Evolutionary conservation across 768 basidiomycete species (phyloP), one percentile per base, ranked within the genome.

Genomic region (Lentinula sp.): DNA sequence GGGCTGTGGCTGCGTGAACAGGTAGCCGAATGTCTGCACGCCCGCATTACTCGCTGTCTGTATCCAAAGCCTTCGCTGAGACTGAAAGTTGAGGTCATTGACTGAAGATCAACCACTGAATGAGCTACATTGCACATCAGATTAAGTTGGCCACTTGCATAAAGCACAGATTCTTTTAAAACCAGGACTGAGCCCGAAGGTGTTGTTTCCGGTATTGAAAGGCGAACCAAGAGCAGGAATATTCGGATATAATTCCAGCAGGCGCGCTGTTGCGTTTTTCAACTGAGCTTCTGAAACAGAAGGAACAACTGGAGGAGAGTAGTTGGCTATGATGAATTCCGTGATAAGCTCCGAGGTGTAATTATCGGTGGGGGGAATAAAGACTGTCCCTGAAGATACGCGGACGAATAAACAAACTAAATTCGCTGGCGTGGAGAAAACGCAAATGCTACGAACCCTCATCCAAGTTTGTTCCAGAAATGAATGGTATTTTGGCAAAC

Each of bases 391-490:
- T 79, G 20, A 4, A 3, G 12, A 18, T 13, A 15, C 9, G 6
- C 16, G 16, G n/a, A 43, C 6, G 15, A 33, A 32, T 20, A 50
- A 35, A 43, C 33, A 32, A 1, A 8, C 41, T 12, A 16, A 54
- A 18, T 8, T 28, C 28, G 28, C 28, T 28, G 3, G 28, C 28
- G 35, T 42, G 43, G 35, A 18, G 3, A 32, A 7, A 50, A 37
- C 28, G 28, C 3, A 28, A 43, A 18, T 39, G 9, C 20, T 12
- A 59, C 48, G 7, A 23, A 77, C 80, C 80, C 72, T 82, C 81
- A 63, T 81, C 79, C n/a, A 75, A 67, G 58, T 71, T 73, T 3
- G 74, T 76, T 16, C 79, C 80, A 28, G 77, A 68, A 23, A 81
- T 80, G 63, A 79, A 78, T 0, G 80, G 79, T 4, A 81, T 33